Evolutionary conservation across 768 basidiomycete species (phyloP).

Genomic region (Pleurotus ostreatus): DNA sequence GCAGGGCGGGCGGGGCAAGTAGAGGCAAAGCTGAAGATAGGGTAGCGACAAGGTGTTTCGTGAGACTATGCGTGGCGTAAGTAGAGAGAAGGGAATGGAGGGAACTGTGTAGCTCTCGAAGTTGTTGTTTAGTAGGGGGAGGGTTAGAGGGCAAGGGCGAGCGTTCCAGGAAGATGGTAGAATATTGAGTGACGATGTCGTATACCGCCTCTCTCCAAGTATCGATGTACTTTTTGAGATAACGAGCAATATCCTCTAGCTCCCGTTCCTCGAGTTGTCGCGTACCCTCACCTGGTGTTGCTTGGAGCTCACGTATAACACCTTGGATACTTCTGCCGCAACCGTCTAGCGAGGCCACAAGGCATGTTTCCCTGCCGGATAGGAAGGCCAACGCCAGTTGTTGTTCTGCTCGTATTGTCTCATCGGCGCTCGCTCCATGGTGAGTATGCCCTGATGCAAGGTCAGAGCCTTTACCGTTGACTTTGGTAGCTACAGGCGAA

Average conservation of each 20-base stretch:
- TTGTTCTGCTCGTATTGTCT: constrained; percentile 46
- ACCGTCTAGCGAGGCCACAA: constrained; percentile 51
- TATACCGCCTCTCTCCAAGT: constrained; percentile 90
- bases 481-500: background rate
- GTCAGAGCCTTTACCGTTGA: constrained; percentile 9
- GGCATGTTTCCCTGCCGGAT: constrained; percentile 59
- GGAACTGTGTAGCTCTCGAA: constrained; percentile 17
- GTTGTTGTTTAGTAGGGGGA: constrained; percentile 2
- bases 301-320: constrained; percentile 18
- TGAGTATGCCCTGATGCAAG: constrained; percentile 14
- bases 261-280: constrained; percentile 52
- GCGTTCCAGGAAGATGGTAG: constrained; percentile 83
- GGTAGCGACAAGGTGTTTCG: constrained; percentile 58
- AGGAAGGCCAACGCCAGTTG: constrained; percentile 88
- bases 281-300: constrained; percentile 10
- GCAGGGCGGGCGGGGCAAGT: constrained; percentile 62
- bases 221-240: constrained; percentile 85
- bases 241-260: constrained; percentile 69
- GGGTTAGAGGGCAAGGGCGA: constrained; percentile 29
- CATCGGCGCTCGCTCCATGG: constrained; percentile 18
- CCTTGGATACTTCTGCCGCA: constrained; percentile 43
- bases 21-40: constrained; percentile 54
- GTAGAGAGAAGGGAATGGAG: constrained; percentile 58
- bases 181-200: constrained; percentile 87
- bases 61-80: constrained; percentile 59